Percentiles rank a stretch among this genome's conserved stretches.
Conservation (phyloP, 345 rosid species). For the Hirschfeldia incana region DNA sequence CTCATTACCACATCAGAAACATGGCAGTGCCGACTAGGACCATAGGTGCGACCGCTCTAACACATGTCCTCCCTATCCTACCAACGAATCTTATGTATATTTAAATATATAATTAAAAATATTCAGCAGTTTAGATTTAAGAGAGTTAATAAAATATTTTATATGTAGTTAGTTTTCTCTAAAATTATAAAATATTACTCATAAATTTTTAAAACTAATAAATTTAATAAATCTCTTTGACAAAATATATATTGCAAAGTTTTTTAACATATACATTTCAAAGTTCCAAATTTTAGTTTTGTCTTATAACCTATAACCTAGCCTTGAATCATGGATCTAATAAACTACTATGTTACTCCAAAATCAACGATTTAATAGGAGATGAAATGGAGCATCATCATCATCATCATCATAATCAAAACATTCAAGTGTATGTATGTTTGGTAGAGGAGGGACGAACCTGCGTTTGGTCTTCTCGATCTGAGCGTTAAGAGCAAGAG, state of each 20-base stretch:
- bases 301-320: neutral
- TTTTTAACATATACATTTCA: neutral
- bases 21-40: neutral
- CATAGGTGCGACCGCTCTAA: neutral
- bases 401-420: neutral
- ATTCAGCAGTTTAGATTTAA: too few species aligned
- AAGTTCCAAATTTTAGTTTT: neutral
- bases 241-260: neutral
- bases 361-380: neutral
- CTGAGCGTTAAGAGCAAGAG: conserved; percentile 85
- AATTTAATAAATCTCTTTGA: too few species aligned
- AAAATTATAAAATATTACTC: too few species aligned
- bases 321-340: neutral
- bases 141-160: too few species aligned
- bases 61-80: neutral
- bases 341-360: neutral
- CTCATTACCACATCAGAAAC: neutral
- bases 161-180: neutral
- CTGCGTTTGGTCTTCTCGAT: conserved; percentile 87
- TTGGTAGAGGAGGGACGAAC: conserved; percentile 21
- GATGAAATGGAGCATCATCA: neutral
- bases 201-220: too few species aligned
- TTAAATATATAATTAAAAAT: too few species aligned
- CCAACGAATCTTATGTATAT: neutral
- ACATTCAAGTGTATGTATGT: neutral